Conservation (phyloP, 2,329 filamentous ascomycete genomes). For the Pseudopithomyces chartarum region DNA sequence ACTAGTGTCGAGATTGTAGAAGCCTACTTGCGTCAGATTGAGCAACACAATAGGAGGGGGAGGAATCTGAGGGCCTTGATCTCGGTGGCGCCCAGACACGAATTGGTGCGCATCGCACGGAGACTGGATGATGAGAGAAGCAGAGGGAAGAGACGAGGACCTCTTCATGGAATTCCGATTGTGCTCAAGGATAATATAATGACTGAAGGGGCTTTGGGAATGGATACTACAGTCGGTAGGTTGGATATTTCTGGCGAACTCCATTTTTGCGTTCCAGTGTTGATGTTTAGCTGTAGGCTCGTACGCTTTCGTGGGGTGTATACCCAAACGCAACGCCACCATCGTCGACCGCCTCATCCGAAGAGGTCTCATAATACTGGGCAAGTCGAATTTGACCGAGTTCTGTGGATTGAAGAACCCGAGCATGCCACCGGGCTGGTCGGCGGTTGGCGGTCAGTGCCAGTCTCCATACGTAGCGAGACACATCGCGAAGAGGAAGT, state of each 20-base stretch:
- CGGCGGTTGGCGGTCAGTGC: slow-evolving; percentile 46
- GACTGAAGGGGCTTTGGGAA: slow-evolving; percentile 43
- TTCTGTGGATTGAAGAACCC: slow-evolving; percentile 44
- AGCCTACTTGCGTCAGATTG: slow-evolving; percentile 40
- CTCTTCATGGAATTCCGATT: slow-evolving; percentile 51
- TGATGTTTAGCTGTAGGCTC: slow-evolving; percentile 27
- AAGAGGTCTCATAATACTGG: slow-evolving; percentile 49
- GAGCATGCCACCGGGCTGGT: slow-evolving; percentile 48
- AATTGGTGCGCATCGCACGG: slow-evolving; percentile 43
- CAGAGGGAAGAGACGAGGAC: slow-evolving; percentile 41
- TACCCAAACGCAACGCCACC: slow-evolving; percentile 43
- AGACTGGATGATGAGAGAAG: slow-evolving; percentile 48
- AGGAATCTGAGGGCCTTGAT: slow-evolving; percentile 45
- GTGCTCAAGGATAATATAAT: slow-evolving; percentile 51
- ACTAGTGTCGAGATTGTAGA: slow-evolving; percentile 44
- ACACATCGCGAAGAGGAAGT: slow-evolving; percentile 43
- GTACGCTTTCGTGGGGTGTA: slow-evolving; percentile 45
- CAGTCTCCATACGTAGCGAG: slow-evolving; percentile 46
- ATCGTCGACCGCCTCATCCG: slow-evolving; percentile 45
- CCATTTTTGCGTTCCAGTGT: background rate
- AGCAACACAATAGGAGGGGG: slow-evolving; percentile 41
- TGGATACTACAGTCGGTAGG: slow-evolving; percentile 49
- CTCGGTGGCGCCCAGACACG: slow-evolving; percentile 44
- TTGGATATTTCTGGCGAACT: background rate
- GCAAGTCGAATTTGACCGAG: slow-evolving; percentile 50